These are phyloP conservation scores for Primulina eburnea DNA, from an alignment of 257 asterid species.

Conservation along the genomic window DNA sequence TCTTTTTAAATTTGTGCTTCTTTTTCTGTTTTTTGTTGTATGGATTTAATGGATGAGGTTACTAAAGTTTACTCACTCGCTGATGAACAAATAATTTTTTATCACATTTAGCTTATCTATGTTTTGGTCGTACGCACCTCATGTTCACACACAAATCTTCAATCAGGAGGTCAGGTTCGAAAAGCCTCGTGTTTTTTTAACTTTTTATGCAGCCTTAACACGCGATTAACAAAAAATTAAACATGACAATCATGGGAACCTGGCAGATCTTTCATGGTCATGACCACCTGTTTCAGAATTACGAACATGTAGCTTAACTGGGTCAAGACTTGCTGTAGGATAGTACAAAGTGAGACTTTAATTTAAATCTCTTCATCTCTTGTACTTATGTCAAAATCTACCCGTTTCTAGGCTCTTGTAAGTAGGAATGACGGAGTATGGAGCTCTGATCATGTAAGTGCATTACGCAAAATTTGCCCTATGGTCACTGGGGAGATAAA, in stretches of 20 bases:
- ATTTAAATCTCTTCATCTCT: constrained; percentile 23
- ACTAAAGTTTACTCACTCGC: no score
- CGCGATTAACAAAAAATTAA: neutral
- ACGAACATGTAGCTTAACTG: neutral
- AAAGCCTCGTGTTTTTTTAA: no score
- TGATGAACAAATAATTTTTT: no score
- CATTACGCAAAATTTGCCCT: constrained; percentile 94
- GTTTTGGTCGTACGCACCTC: no score
- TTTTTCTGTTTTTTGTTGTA: no score
- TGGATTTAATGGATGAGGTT: no score
- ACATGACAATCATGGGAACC: neutral
- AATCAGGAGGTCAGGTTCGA: no score
- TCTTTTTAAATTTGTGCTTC: no score
- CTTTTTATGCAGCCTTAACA: neutral
- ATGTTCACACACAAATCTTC: no score
- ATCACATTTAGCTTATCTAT: no score
- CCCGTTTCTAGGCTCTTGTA: constrained; percentile 75
- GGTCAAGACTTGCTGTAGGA: neutral
- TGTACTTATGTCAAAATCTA: constrained; percentile 31
- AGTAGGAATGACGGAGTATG: constrained; percentile 94
- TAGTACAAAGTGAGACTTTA: neutral
- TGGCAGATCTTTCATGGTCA: neutral
- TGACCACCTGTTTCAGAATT: neutral
- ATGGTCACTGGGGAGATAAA: constrained; percentile 82
- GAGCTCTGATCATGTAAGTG: constrained; percentile 81